These are phyloP conservation scores for Eruca vesicaria DNA, from an alignment of 441 rosid species.

Conservation along the genomic window DNA sequence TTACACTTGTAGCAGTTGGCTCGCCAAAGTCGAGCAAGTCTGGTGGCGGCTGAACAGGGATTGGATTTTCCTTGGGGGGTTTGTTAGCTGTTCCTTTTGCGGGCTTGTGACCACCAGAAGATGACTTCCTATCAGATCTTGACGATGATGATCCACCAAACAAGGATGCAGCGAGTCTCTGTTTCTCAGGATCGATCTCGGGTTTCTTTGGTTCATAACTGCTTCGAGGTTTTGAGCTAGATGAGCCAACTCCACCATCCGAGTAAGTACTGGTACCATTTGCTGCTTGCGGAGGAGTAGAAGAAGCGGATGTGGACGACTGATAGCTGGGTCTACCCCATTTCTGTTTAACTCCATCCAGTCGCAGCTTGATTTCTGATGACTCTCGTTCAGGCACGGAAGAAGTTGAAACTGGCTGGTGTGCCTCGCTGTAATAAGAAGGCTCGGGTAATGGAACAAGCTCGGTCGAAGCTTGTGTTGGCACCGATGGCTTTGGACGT, in stretches of 20 bases:
- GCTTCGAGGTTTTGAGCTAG: slow-evolving; percentile 53
- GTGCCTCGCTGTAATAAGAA: slow-evolving; percentile 59
- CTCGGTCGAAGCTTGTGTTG: slow-evolving; percentile 56
- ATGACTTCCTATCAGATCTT: slow-evolving; percentile 59
- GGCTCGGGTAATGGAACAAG: slow-evolving; percentile 83
- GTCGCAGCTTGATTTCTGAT: slow-evolving; percentile 73
- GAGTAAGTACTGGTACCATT: slow-evolving; percentile 45
- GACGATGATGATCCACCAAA: slow-evolving; percentile 83
- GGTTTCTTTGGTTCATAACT: slow-evolving; percentile 63
- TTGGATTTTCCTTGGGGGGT: slow-evolving; percentile 31
- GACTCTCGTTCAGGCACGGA: slow-evolving; percentile 58
- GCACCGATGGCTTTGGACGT: slow-evolving; percentile 67
- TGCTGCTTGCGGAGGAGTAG: slow-evolving; percentile 44
- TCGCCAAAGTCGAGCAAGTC: slow-evolving; percentile 93
- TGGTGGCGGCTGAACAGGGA: slow-evolving; percentile 65
- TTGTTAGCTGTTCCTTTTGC: slow-evolving; percentile 46
- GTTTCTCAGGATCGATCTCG: slow-evolving; percentile 79
- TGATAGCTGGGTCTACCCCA: slow-evolving; percentile 83
- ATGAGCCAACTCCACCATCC: slow-evolving; percentile 42
- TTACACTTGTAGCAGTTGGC: slow-evolving; percentile 40
- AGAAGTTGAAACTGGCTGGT: slow-evolving; percentile 42
- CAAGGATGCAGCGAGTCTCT: slow-evolving; percentile 96
- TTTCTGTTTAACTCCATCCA: slow-evolving; percentile 95
- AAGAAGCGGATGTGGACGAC: slow-evolving; percentile 47
- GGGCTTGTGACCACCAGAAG: slow-evolving; percentile 54